phyloP scores from a whole-genome alignment of 2,329 filamentous ascomycete species.

The Exophiala viscosa region DNA sequence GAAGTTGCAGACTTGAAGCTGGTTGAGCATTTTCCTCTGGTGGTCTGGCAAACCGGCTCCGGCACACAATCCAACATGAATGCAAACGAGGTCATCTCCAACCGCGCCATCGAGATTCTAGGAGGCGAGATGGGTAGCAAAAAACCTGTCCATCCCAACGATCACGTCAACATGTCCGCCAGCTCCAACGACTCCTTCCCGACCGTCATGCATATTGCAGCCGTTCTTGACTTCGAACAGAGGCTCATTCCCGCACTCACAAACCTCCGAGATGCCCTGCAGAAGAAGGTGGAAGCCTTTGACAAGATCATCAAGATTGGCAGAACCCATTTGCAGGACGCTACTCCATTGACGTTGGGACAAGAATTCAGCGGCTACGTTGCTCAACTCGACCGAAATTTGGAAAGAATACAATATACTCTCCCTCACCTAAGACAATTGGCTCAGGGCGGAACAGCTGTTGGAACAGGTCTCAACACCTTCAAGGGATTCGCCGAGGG shows the following conservation, averaged over 20 bases:
- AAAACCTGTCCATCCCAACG: slow-evolving; percentile 98
- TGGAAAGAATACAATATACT: slow-evolving; percentile 77
- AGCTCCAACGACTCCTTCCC: slow-evolving; percentile 99
- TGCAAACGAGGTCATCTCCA: slow-evolving; percentile 99
- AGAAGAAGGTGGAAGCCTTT: slow-evolving; percentile 85
- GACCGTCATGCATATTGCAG: slow-evolving; percentile 99
- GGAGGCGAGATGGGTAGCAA: slow-evolving; percentile 92
- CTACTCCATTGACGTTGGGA: slow-evolving; percentile 88
- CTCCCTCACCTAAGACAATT: slow-evolving; percentile 82
- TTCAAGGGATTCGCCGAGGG: slow-evolving; percentile 93
- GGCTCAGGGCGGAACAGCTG: slow-evolving; percentile 92
- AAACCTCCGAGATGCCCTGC: slow-evolving; percentile 76
- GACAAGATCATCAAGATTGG: slow-evolving; percentile 98
- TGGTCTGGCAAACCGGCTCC: slow-evolving; percentile 98
- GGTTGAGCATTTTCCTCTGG: slow-evolving; percentile 93
- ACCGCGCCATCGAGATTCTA: slow-evolving; percentile 96
- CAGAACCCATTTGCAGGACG: slow-evolving; percentile 94
- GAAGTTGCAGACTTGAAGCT: slow-evolving; percentile 94
- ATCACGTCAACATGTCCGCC: slow-evolving; percentile 98
- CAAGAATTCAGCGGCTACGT: slow-evolving; percentile 99
- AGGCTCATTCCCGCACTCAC: slow-evolving; percentile 77
- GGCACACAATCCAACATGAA: slow-evolving; percentile 99
- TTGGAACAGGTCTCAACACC: slow-evolving; percentile 96
- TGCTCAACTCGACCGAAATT: slow-evolving; percentile 85
- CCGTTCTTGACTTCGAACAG: slow-evolving; percentile 86